Evolutionary conservation across 78 protist species (phyloP).

Genomic region (Chrysochromulina tobinii): DNA sequence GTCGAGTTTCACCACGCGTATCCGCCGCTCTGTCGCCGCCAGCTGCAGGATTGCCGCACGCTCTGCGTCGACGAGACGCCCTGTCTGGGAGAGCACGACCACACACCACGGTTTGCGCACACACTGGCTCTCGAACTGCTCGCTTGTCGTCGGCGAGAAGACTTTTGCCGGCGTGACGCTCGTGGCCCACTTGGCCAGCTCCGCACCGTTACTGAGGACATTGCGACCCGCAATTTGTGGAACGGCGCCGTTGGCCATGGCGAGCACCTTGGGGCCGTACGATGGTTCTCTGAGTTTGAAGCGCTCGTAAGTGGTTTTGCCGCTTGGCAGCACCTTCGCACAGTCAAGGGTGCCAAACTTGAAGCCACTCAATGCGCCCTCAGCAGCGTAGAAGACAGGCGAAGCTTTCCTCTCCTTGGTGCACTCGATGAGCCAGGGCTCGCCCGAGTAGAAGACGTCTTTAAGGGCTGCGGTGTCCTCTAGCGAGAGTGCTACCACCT

Average conservation of each 20-base stretch:
- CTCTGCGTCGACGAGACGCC: not conserved
- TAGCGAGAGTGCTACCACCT: not conserved
- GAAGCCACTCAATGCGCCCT: not conserved
- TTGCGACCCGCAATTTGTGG: not conserved
- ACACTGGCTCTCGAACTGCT: not conserved
- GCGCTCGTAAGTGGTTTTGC: not conserved
- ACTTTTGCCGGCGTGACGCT: not conserved
- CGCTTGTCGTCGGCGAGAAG: not conserved
- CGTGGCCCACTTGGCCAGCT: not conserved
- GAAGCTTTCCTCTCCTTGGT: too few species aligned
- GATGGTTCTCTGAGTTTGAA: not conserved
- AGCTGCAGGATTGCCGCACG: not conserved
- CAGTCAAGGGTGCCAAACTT: not conserved
- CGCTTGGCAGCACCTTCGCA: not conserved
- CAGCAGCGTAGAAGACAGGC: not conserved
- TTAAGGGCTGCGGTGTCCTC: not conserved
- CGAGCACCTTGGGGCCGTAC: not conserved
- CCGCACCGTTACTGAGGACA: not conserved
- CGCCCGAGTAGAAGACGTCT: not conserved
- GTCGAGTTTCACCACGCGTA: not conserved
- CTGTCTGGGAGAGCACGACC: not conserved
- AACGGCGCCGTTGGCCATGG: not conserved
- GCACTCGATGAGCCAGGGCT: slow-evolving; percentile 29
- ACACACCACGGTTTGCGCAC: not conserved
- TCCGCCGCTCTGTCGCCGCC: not conserved